Evolutionary conservation across 306 rosid species (phyloP).

Genomic region (Erythrophleum fordii): DNA sequence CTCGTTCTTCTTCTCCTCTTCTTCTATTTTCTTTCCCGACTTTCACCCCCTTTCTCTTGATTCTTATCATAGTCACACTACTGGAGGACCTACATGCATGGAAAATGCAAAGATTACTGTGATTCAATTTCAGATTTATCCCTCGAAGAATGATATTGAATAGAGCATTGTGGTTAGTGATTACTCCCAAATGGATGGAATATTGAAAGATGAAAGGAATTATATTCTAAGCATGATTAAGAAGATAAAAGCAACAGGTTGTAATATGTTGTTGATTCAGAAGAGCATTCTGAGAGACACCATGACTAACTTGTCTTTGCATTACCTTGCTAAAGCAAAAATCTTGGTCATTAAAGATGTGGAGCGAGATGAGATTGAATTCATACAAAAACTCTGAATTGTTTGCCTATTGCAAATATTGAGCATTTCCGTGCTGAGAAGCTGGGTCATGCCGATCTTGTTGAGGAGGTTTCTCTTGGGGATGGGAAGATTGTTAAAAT

Average conservation of each 20-base stretch:
- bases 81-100: conserved; percentile 94
- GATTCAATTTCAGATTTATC: conserved; percentile 97
- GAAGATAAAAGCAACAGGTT: conserved; percentile 87
- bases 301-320: conserved; percentile 88
- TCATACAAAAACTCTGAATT: conserved; percentile 89
- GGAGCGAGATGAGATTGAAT: conserved; percentile 95
- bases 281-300: conserved; percentile 96
- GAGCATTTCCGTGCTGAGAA: conserved; percentile 94
- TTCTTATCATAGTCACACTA: too few relatives aligned
- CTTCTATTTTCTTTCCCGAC: too few relatives aligned
- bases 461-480: conserved; percentile 89
- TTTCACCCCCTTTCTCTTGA: too few relatives aligned
- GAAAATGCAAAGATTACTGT: conserved; percentile 95
- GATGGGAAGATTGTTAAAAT: conserved; percentile 95
- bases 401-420: conserved; percentile 88
- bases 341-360: conserved; percentile 96
- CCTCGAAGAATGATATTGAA: conserved; percentile 89
- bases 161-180: conserved; percentile 94
- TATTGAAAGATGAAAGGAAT: conserved; percentile 89
- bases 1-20: too few relatives aligned
- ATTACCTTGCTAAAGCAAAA: conserved; percentile 94
- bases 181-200: conserved; percentile 97
- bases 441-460: conserved; percentile 88
- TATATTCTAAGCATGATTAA: conserved; percentile 95
- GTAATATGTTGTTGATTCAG: conserved; percentile 91